phyloP scores from a whole-genome alignment of 306 rosid genomes.

The Cicer yamashitae region DNA sequence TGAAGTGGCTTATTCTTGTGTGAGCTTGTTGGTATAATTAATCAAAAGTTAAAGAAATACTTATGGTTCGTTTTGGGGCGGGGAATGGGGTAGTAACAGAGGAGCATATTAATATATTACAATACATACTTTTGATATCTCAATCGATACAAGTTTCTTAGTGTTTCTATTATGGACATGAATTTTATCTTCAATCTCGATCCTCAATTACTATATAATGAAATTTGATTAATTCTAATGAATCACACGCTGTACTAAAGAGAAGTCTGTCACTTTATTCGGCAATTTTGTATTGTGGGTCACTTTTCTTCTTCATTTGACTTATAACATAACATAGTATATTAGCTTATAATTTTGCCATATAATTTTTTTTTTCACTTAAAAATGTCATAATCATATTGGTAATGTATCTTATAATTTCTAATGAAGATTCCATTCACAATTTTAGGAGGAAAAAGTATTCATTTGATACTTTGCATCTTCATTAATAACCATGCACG shows the following conservation, averaged over 20 bases:
- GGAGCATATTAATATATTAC: neutral
- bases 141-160: no score
- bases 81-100: neutral
- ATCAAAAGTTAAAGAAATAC: neutral
- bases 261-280: no score
- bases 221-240: no score
- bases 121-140: no score
- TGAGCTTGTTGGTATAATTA: neutral
- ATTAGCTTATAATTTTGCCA: no score
- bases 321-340: no score
- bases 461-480: no score
- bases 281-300: neutral
- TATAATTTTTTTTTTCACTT: no score
- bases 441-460: no score
- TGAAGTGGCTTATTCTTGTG: conserved; percentile 1
- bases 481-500: no score
- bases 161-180: neutral
- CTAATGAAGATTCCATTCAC: neutral
- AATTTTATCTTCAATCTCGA: no score
- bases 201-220: neutral
- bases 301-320: neutral
- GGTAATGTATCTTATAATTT: neutral
- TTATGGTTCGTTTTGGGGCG: neutral
- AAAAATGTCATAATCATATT: neutral
- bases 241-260: no score